Base-by-base conservation (phyloP, 2,329 filamentous ascomycete genomes). In the Neopestalotiopsis sp. region DNA sequence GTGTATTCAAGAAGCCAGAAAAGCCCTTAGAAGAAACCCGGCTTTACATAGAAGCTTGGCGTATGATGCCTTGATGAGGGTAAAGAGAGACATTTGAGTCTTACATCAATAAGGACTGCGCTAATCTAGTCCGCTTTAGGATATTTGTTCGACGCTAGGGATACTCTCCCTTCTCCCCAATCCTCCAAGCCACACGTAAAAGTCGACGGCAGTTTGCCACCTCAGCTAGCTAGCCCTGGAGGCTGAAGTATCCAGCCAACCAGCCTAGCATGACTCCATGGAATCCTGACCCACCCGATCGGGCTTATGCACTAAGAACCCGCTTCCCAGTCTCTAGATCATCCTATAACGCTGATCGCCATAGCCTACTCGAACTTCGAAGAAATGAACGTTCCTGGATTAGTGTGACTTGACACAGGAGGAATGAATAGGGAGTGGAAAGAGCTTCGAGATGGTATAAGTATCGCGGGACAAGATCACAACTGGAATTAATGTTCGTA, bases 41-140 rank as follows among this genome's bases (percentile, higher is more conserved):
- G 24, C 24, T 28, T 28, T 28, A 28, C 24, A 28, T 28, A 28
- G 24, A 28, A 28, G 24, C 24, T 28, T 28, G 24, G 24, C 24
- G 24, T 28, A 3, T 28, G 24, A 28, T 28, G 24, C 24, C 24
- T 28, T 28, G 24, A 28, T 28, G 24, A 28, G 24, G 24, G 24
- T 3, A 3, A 28, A 28, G 24, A 4, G 3, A 28, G 24, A 28
- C 24, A 28, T 28, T 28, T 28, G 24, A 28, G 24, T 28, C 24
- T 28, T 28, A 28, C 24, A 28, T 28, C 24, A 28, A 28, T 52
- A 68, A 72, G 62, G 64, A 52, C 14, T 52, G 45, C 45, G 7
- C 28, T 20, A 60, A 52, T n/a, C 45, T 52, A 52, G 14, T 20
- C 45, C 45, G 14, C n/a, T 52, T 52, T n/a, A 7, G n/a, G 45